Evolutionary conservation across 1,284 basidiomycete genomes (phyloP), one percentile per base, ranked within the genome.

Genomic region (Golubevia pallescens): DNA sequence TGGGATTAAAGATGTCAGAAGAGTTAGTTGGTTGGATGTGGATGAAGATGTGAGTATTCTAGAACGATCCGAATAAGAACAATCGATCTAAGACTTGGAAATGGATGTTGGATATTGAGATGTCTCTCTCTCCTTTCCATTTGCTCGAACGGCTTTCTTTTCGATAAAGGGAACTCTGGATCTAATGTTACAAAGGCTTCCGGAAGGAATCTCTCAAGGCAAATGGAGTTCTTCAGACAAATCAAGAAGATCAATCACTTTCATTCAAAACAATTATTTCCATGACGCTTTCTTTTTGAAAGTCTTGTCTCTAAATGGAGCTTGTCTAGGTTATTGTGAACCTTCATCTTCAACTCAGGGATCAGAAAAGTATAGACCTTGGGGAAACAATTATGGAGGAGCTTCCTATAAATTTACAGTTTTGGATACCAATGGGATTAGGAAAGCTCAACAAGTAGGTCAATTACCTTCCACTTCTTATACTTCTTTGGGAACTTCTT

Each of bases 321-420:
- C 79, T 3, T 81, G 78, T 51, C 72, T 71, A 61, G 63, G 69
- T 19, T 69, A 73, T 28, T 81, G 81, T 68, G 70, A 34, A 51
- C 65, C 42, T 56, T 28, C 28, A 28, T 28, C 28, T 28, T 16
- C 21, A 19, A 58, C n/a, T 58, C 23, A 19, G 16, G 28, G 48
- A 52, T n/a, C 28, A 24, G 57, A 42, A 51, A n/a, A 6, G 10
- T 51, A 24, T 32, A 58, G 63, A 51, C 77, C 82, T 0, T 81
- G 80, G 78, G 97, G 96, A 0, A 93, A 94, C 21, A 95, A 92
- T 86, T 95, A 94, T 78, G 92, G 93, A 0, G 97, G 97, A 1
- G 95, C 95, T 1, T 93, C 93, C 0, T 98, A 94, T 88, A 99
- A 99, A 86, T 98, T 99, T 80, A 97, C 96, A 0, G 93, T 98